phyloP scores from a whole-genome alignment of 2,329 filamentous ascomycete species.

The Xenoacremonium recifei region DNA sequence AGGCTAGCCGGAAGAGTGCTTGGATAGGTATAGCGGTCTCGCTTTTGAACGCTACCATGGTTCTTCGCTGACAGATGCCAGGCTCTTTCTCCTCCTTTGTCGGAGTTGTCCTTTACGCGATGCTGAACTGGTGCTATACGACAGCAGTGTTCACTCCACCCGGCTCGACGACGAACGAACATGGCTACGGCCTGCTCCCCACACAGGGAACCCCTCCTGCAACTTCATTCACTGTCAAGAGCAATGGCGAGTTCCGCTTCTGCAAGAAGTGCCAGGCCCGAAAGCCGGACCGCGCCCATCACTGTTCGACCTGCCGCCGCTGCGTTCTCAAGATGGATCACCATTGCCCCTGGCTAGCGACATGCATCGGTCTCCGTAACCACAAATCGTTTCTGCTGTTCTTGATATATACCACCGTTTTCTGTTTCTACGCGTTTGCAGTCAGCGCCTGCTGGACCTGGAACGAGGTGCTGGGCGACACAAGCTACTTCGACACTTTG shows the following conservation, averaged over 20 bases:
- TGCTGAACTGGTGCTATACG: constrained; percentile 88
- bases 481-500: constrained; percentile 69
- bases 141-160: constrained; percentile 91
- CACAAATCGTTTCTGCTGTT: constrained; percentile 96
- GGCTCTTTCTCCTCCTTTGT: constrained; percentile 57
- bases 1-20: constrained; percentile 47
- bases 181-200: constrained; percentile 78
- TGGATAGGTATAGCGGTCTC: constrained; percentile 52
- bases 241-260: constrained; percentile 80
- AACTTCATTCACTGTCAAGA: constrained; percentile 87
- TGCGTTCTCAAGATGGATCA: constrained; percentile 99
- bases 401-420: constrained; percentile 82
- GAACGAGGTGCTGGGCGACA: constrained; percentile 71
- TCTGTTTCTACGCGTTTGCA: constrained; percentile 79
- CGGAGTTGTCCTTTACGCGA: constrained; percentile 68
- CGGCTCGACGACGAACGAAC: constrained; percentile 64
- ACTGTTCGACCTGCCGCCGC: constrained; percentile 90
- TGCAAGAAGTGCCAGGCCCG: constrained; percentile 97
- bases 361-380: constrained; percentile 89
- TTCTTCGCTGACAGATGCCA: constrained; percentile 27
- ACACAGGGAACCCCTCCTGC: constrained; percentile 60
- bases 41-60: not conserved
- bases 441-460: constrained; percentile 81
- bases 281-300: constrained; percentile 94
- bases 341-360: constrained; percentile 97